A percentile compares a stretch with the other conserved stretches of the same genome.
Conservation (phyloP, 768 basidiomycete species). For the Psilocybe tampanensis region DNA sequence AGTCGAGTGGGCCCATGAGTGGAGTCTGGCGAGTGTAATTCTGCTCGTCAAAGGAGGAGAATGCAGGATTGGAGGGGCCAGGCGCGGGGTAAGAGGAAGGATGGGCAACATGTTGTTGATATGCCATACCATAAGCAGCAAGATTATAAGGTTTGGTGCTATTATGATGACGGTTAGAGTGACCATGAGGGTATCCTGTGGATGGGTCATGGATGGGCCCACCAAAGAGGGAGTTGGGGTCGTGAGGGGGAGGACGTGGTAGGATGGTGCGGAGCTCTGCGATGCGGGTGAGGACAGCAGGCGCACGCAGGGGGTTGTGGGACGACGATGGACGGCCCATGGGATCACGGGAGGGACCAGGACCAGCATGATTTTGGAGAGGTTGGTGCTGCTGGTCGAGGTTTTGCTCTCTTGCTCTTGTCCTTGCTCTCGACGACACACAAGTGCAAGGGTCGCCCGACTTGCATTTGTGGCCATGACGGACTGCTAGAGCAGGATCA, state of each 20-base stretch:
- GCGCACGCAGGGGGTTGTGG: constrained; percentile 23
- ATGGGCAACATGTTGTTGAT: constrained; percentile 32
- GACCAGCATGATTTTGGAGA: constrained; percentile 8
- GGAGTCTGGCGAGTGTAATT: constrained; percentile 25
- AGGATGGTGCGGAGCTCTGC: constrained; percentile 71
- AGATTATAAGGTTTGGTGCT: constrained; percentile 69
- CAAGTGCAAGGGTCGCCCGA: constrained; percentile 59
- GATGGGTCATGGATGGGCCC: constrained; percentile 53
- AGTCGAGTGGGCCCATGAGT: constrained; percentile 20
- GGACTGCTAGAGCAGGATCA: constrained; percentile 49
- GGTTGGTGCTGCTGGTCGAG: constrained; percentile 9
- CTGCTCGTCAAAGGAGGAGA: constrained; percentile 25
- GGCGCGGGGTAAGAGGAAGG: constrained; percentile 26
- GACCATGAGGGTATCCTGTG: constrained; percentile 41
- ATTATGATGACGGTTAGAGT: constrained; percentile 54
- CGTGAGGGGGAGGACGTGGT: constrained; percentile 56
- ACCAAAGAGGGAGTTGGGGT: constrained; percentile 5
- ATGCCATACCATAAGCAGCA: constrained; percentile 51
- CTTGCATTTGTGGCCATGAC: constrained; percentile 47
- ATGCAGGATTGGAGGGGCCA: constrained; percentile 21
- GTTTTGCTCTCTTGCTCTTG: constrained; percentile 26
- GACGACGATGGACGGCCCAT: constrained; percentile 1
- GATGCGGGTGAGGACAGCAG: constrained; percentile 59
- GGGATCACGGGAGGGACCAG: constrained; percentile 5
- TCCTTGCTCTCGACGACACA: constrained; percentile 49